Conservation (phyloP, 148 eudicot genomes). For the Linanthus parryae region DNA sequence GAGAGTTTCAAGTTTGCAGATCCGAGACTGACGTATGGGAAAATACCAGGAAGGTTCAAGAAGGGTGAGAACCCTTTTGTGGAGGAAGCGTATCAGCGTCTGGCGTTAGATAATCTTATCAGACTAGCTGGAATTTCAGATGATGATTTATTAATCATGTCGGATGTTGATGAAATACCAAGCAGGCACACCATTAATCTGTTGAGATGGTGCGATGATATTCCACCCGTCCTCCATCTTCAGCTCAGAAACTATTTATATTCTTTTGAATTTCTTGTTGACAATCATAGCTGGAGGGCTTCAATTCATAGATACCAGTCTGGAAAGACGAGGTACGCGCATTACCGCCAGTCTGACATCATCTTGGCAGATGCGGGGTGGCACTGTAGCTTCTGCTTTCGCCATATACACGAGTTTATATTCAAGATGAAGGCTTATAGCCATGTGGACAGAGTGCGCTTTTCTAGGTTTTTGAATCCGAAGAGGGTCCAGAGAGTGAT, state of each 20-base stretch:
- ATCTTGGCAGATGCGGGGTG: slow-evolving; percentile 7
- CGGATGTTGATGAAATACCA: slow-evolving; percentile 8
- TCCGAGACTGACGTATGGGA: slow-evolving; percentile 7
- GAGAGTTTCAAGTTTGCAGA: slow-evolving; percentile 1
- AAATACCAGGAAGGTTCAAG: neutral
- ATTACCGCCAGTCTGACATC: slow-evolving; percentile 4
- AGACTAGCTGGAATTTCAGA: slow-evolving; percentile 4
- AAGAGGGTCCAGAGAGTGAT: slow-evolving; percentile 1
- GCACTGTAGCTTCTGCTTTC: slow-evolving; percentile 12
- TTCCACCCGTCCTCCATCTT: slow-evolving; percentile 3
- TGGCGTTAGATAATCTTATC: slow-evolving; percentile 2
- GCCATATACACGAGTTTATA: slow-evolving; percentile 2
- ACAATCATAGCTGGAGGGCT: slow-evolving; percentile 12
- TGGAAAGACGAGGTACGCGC: neutral
- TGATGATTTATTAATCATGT: slow-evolving; percentile 8
- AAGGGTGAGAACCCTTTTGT: slow-evolving; percentile 6
- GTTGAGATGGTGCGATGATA: slow-evolving; percentile 9
- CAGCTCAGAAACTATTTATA: slow-evolving; percentile 6
- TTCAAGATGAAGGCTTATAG: slow-evolving; percentile 9
- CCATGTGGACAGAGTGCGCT: slow-evolving; percentile 5
- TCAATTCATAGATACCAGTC: slow-evolving; percentile 7
- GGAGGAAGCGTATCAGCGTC: slow-evolving; percentile 9
- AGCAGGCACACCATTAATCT: slow-evolving; percentile 7
- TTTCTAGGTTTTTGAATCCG: slow-evolving; percentile 7
- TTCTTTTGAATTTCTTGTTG: slow-evolving; percentile 6